A percentile compares a stretch with the other conserved stretches of the same genome.
Conservation (phyloP, 1,284 basidiomycete species). For the Puccinia novopanici region DNA sequence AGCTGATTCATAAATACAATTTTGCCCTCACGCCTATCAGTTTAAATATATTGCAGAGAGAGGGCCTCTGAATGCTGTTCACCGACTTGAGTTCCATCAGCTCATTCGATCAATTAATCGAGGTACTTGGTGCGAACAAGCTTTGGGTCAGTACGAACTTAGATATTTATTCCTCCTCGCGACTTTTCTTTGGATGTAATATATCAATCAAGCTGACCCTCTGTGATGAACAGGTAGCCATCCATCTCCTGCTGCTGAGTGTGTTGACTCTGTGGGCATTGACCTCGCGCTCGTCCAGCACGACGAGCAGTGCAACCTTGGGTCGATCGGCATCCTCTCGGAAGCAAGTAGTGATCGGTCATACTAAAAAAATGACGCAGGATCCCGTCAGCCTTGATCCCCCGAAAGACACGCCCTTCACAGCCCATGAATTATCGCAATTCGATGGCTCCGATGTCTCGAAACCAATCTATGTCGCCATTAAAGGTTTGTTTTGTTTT, state of each 20-base stretch:
- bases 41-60: no score
- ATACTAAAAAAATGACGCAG: conserved; percentile 25
- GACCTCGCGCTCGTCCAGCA: not conserved
- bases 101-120: not conserved
- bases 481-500: conserved; percentile 69
- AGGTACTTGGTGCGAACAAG: not conserved
- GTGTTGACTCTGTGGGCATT: conserved; percentile 7
- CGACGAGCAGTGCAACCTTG: not conserved
- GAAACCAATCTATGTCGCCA: conserved; percentile 80
- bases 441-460: conserved; percentile 70
- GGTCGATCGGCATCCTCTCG: not conserved
- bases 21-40: no score
- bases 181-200: not conserved
- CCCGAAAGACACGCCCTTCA: conserved; percentile 76
- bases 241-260: not conserved
- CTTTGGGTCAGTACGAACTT: not conserved
- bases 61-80: not conserved
- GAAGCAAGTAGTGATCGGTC: not conserved
- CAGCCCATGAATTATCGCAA: conserved; percentile 68
- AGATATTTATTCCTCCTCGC: no score
- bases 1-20: no score
- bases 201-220: not conserved
- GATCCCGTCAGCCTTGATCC: conserved; percentile 61
- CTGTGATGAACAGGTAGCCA: not conserved
- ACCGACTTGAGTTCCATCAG: not conserved